phyloP scores from a whole-genome alignment of 1,284 basidiomycete species.

The Pholiota adiposa region DNA sequence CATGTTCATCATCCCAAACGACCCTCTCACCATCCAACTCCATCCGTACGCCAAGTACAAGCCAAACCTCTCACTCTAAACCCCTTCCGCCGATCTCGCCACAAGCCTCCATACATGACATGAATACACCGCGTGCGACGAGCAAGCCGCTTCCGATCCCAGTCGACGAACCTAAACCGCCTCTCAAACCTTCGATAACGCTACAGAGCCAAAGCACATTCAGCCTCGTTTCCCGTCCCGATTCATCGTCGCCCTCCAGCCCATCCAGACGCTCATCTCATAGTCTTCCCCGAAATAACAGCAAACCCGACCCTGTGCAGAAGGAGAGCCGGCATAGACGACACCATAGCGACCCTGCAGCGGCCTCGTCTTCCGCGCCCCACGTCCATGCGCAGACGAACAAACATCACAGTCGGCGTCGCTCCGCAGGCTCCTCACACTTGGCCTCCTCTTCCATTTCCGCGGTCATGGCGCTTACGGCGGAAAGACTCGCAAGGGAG shows the following conservation, averaged over 20 bases:
- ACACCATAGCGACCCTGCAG: conserved; percentile 4
- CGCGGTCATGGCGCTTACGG: conserved; percentile 32
- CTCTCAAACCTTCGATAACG: too few species aligned
- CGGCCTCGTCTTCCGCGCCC: conserved; percentile 15
- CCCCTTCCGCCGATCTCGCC: background rate
- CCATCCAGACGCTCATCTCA: background rate
- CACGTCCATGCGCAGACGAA: conserved; percentile 9
- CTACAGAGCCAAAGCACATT: background rate
- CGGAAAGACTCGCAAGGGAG: conserved; percentile 35
- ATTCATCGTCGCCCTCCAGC: background rate
- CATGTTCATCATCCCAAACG: background rate
- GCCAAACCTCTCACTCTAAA: background rate
- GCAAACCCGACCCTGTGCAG: background rate
- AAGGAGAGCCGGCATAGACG: conserved; percentile 3
- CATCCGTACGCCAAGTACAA: background rate
- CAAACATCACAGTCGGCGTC: conserved; percentile 15
- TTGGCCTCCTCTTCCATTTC: conserved; percentile 28
- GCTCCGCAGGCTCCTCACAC: conserved; percentile 5
- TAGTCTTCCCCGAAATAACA: background rate
- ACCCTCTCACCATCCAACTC: conserved; percentile 4
- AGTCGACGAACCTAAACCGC: background rate
- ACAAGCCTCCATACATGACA: too few species aligned
- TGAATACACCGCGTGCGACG: background rate
- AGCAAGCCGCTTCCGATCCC: background rate
- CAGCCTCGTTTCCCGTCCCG: background rate